Evolutionary conservation across 2,329 filamentous ascomycete species (phyloP).

Genomic region (Mycogone perniciosa): DNA sequence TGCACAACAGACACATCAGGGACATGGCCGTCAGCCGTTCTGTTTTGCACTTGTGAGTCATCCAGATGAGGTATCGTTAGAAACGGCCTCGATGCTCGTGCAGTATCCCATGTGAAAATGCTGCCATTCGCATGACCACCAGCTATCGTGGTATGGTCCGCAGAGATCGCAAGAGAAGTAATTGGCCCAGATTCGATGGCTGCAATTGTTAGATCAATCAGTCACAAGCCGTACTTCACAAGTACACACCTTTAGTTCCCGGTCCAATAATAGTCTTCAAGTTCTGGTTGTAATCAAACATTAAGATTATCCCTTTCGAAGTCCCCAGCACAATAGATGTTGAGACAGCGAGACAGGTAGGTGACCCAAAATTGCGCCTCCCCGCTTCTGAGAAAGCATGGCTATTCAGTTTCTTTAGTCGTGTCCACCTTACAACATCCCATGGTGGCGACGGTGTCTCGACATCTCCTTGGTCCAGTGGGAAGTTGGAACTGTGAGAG

Average conservation of each 20-base stretch:
- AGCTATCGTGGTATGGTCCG: conserved; percentile 87
- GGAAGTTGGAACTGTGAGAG: conserved; percentile 66
- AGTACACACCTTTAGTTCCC: conserved; percentile 69
- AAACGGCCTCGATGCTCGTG: conserved; percentile 76
- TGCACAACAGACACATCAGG: conserved; percentile 74
- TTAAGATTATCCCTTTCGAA: conserved; percentile 85
- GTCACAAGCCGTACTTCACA: background rate
- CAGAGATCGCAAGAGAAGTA: conserved; percentile 82
- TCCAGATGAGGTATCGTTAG: conserved; percentile 77
- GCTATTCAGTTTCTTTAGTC: conserved; percentile 77
- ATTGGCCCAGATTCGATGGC: conserved; percentile 87
- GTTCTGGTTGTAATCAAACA: conserved; percentile 97
- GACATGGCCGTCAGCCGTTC: conserved; percentile 75
- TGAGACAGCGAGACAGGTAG: conserved; percentile 84
- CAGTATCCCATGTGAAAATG: conserved; percentile 96
- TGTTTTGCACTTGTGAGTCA: conserved; percentile 54
- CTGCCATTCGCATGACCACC: conserved; percentile 83
- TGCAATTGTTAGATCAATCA: conserved; percentile 34
- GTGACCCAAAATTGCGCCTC: conserved; percentile 84
- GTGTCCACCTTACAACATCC: conserved; percentile 97
- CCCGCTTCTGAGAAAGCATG: conserved; percentile 91
- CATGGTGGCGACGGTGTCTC: conserved; percentile 77
- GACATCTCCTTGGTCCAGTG: conserved; percentile 55
- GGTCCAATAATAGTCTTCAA: conserved; percentile 90
- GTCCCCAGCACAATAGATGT: conserved; percentile 87